These are phyloP conservation scores for Phytophthora hibernalis DNA, from an alignment of 352 stramenopile species.

Conservation along the genomic window DNA sequence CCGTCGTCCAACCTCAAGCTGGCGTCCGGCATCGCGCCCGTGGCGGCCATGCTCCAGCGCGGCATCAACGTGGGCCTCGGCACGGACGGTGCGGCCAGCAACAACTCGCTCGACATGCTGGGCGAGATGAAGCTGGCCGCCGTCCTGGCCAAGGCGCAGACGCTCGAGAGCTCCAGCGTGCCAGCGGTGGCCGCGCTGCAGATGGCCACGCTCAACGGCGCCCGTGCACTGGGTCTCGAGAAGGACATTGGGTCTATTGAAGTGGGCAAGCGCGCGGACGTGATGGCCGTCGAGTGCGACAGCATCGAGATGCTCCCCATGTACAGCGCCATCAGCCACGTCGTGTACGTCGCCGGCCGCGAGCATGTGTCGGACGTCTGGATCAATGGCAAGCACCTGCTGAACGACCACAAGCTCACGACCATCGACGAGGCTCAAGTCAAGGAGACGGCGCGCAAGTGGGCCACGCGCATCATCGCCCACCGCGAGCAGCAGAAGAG, in stretches of 20 bases:
- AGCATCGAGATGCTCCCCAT: conserved; percentile 89
- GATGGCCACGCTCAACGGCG: conserved; percentile 92
- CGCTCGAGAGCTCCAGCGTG: conserved; percentile 67
- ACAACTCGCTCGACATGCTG: conserved; percentile 93
- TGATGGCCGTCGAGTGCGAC: conserved; percentile 84
- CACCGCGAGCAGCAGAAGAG: conserved; percentile 65
- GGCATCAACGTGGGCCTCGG: conserved; percentile 90
- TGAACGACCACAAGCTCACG: conserved; percentile 72
- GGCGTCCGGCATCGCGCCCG: conserved; percentile 82
- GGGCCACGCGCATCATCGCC: conserved; percentile 60
- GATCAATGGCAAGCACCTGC: conserved; percentile 87
- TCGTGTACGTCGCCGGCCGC: conserved; percentile 85
- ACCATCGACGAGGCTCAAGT: conserved; percentile 74
- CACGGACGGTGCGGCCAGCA: conserved; percentile 87
- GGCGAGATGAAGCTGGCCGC: conserved; percentile 89
- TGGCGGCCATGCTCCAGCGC: conserved; percentile 73
- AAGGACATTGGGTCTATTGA: conserved; percentile 87
- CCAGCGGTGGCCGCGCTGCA: conserved; percentile 65
- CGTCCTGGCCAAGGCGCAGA: conserved; percentile 85
- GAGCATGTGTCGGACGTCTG: conserved; percentile 92
- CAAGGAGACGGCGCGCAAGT: conserved; percentile 69
- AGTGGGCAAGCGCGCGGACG: conserved; percentile 85
- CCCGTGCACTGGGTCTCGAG: conserved; percentile 83
- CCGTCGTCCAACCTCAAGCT: conserved; percentile 93
- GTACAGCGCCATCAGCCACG: conserved; percentile 88